Evolutionary conservation across 805 yeast species (phyloP).

Genomic region (Saccharomycopsis selenospora): DNA sequence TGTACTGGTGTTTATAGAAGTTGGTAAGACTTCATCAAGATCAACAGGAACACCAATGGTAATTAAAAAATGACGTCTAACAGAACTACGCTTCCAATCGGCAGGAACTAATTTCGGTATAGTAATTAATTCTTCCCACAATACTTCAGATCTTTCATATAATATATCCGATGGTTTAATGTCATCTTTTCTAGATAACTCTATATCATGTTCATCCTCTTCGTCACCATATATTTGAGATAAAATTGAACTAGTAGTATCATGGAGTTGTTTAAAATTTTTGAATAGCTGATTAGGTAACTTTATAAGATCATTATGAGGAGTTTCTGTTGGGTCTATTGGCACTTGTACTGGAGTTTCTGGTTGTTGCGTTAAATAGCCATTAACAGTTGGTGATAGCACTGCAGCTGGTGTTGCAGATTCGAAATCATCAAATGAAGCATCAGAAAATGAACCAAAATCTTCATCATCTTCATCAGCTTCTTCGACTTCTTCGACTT

Average conservation of each 20-base stretch:
- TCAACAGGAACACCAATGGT: slow-evolving; percentile 70
- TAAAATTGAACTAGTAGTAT: slow-evolving; percentile 14
- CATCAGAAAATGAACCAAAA: slow-evolving; percentile 31
- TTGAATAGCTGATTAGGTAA: slow-evolving; percentile 10
- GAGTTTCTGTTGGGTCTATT: slow-evolving; percentile 7
- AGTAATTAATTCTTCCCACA: slow-evolving; percentile 42
- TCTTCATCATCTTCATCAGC: slow-evolving; percentile 26
- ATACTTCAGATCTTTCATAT: slow-evolving; percentile 29
- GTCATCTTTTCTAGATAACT: background rate
- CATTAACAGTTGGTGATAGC: background rate
- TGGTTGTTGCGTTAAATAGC: slow-evolving; percentile 22
- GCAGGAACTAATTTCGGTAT: slow-evolving; percentile 47
- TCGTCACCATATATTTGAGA: slow-evolving; percentile 9
- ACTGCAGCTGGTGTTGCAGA: slow-evolving; percentile 7
- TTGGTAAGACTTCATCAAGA: slow-evolving; percentile 46
- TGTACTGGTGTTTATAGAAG: background rate
- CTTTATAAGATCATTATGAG: slow-evolving; percentile 5
- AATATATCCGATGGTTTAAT: background rate
- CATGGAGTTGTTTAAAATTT: slow-evolving; percentile 16
- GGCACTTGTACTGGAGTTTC: slow-evolving; percentile 7
- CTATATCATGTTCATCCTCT: slow-evolving; percentile 4
- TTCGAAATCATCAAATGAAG: slow-evolving; percentile 30
- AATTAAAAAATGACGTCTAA: slow-evolving; percentile 55
- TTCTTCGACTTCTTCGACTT: background rate
- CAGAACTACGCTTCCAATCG: slow-evolving; percentile 62